phyloP scores from a whole-genome alignment of 306 rosid species.

The Urtica urens region DNA sequence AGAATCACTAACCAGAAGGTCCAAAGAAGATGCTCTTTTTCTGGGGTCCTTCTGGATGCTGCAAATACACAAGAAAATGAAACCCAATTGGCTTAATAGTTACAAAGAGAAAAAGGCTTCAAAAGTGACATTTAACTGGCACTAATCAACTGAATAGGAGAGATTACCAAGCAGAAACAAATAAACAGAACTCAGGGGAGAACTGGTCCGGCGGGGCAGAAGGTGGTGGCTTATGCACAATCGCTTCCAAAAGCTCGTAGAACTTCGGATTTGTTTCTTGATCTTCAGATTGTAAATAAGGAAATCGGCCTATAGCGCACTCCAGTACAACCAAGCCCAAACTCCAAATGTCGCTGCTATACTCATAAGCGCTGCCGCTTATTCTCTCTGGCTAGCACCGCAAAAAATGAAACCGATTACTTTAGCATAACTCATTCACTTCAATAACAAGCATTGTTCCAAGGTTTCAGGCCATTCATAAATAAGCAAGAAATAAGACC shows the following conservation, averaged over 20 bases:
- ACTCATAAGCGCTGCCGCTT: conserved; percentile 80
- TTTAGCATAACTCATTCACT: no score
- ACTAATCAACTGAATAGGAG: background rate
- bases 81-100: background rate
- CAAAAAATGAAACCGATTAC: no score
- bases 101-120: background rate
- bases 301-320: conserved; percentile 95
- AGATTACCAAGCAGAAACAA: conserved; percentile 79
- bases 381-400: conserved; percentile 82
- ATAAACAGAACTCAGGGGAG: conserved; percentile 92
- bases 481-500: background rate
- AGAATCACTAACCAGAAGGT: conserved; percentile 77
- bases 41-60: conserved; percentile 84
- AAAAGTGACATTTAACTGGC: background rate
- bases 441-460: no score
- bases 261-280: conserved; percentile 84
- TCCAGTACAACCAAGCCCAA: conserved; percentile 95
- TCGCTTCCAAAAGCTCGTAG: conserved; percentile 87
- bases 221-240: conserved; percentile 88
- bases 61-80: conserved; percentile 28
- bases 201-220: conserved; percentile 90
- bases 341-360: conserved; percentile 96
- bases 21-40: conserved; percentile 64
- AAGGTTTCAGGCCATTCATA: background rate
- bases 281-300: conserved; percentile 84